A percentile compares a stretch with the other conserved stretches of the same genome.
Conservation (phyloP, 768 basidiomycete genomes). For the Tylopilus sp. region DNA sequence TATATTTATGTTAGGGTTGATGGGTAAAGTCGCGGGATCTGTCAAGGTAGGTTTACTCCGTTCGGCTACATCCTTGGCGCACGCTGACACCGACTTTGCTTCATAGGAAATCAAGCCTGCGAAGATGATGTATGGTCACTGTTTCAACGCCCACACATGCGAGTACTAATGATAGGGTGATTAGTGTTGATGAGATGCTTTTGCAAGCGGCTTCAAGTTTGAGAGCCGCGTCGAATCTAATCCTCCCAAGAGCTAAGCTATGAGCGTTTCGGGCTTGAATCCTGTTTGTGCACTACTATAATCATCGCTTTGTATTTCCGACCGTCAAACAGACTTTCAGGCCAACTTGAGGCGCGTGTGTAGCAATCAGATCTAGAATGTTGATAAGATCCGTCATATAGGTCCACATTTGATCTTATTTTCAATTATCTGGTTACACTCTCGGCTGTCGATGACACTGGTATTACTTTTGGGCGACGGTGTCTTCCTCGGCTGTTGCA, state of each 20-base stretch:
- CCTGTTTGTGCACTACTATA: neutral
- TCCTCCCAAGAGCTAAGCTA: slow-evolving; percentile 50
- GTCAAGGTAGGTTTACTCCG: slow-evolving; percentile 50
- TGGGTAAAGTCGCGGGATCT: slow-evolving; percentile 75
- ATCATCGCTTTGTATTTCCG: neutral
- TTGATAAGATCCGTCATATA: too few species aligned
- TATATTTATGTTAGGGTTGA: slow-evolving; percentile 49
- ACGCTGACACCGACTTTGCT: slow-evolving; percentile 2
- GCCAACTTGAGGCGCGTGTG: neutral
- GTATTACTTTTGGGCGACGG: slow-evolving; percentile 44
- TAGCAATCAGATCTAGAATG: neutral
- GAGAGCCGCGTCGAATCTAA: slow-evolving; percentile 39
- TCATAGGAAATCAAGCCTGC: slow-evolving; percentile 76
- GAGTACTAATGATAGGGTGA: slow-evolving; percentile 7
- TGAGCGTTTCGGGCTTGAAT: slow-evolving; percentile 4
- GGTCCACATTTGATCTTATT: too few species aligned
- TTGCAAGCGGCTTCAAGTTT: slow-evolving; percentile 61
- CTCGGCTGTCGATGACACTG: too few species aligned
- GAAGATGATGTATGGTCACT: slow-evolving; percentile 65
- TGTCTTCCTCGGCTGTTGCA: slow-evolving; percentile 46
- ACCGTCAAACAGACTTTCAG: neutral
- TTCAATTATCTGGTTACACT: too few species aligned
- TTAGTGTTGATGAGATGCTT: slow-evolving; percentile 80
- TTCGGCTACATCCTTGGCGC: neutral
- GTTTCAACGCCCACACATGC: neutral